Conservation (phyloP, 805 yeast species). For the Candida patagonica region DNA sequence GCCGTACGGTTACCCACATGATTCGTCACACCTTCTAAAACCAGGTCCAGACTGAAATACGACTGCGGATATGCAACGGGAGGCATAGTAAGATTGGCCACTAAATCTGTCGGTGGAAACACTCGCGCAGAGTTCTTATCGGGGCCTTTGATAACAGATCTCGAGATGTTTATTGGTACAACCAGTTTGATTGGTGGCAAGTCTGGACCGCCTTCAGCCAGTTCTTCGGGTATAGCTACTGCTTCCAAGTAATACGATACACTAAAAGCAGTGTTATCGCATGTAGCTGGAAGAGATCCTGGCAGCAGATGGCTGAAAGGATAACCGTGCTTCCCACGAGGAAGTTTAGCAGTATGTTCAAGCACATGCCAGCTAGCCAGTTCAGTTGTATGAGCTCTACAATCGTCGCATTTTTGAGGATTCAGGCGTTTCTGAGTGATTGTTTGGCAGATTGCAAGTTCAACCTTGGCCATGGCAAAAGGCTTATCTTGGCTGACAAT, state of each 20-base stretch:
- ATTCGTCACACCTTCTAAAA: constrained; percentile 48
- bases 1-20: constrained; percentile 18
- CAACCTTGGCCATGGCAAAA: constrained; percentile 46
- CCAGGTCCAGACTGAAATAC: constrained; percentile 71
- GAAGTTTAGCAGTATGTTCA: constrained; percentile 45
- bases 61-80: constrained; percentile 85
- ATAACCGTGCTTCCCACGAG: constrained; percentile 68
- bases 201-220: constrained; percentile 9
- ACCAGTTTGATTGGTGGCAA: constrained; percentile 32
- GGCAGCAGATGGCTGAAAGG: constrained; percentile 88
- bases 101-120: constrained; percentile 90
- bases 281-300: constrained; percentile 77
- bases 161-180: constrained; percentile 61
- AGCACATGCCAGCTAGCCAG: constrained; percentile 87
- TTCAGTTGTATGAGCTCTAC: constrained; percentile 46
- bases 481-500: constrained; percentile 37
- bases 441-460: constrained; percentile 55
- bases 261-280: constrained; percentile 47
- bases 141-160: constrained; percentile 73
- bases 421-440: constrained; percentile 27
- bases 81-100: constrained; percentile 81
- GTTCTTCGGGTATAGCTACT: constrained; percentile 18
- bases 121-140: constrained; percentile 82
- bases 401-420: constrained; percentile 29
- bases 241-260: constrained; percentile 76